Conservation (phyloP, 805 yeast species). For the Candida schatavii region DNA sequence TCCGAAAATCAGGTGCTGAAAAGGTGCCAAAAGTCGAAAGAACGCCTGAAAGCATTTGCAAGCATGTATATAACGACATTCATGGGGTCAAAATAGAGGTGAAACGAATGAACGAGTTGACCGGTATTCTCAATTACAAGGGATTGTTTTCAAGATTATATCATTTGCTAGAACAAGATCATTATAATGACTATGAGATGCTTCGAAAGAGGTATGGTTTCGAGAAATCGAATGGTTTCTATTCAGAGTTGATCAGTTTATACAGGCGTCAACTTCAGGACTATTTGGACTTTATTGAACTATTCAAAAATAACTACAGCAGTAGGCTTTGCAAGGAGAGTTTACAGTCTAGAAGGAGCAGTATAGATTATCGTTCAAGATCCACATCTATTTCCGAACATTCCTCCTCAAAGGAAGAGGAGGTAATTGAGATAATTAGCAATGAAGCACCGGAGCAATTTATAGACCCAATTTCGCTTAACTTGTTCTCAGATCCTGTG, state of each 20-base stretch:
- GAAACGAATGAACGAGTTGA: conserved; percentile 19
- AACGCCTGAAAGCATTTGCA: conserved; percentile 14
- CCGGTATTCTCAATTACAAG: conserved; percentile 17
- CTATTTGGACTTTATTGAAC: conserved; percentile 16
- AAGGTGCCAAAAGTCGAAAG: conserved; percentile 9
- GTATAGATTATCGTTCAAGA: conserved; percentile 10
- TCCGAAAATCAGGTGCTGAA: too few relatives aligned
- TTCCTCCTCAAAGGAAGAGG: background rate
- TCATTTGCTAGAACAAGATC: conserved; percentile 20
- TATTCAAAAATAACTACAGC: conserved; percentile 22
- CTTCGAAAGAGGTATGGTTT: conserved; percentile 13
- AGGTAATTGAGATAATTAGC: conserved; percentile 6
- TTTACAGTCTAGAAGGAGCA: background rate
- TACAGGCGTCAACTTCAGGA: conserved; percentile 20
- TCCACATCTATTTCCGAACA: background rate
- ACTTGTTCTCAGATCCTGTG: conserved; percentile 41
- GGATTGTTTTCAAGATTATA: conserved; percentile 20
- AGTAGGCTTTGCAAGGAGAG: conserved; percentile 18
- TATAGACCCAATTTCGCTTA: conserved; percentile 41
- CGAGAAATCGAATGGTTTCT: conserved; percentile 12
- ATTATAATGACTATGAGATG: conserved; percentile 12
- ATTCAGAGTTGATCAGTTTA: conserved; percentile 14
- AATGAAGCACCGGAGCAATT: conserved; percentile 34
- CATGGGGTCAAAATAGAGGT: conserved; percentile 18
- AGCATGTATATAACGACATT: conserved; percentile 22